Evolutionary conservation across 352 stramenopile genomes (phyloP).

Genomic region (Salisapilia sapeloensis): DNA sequence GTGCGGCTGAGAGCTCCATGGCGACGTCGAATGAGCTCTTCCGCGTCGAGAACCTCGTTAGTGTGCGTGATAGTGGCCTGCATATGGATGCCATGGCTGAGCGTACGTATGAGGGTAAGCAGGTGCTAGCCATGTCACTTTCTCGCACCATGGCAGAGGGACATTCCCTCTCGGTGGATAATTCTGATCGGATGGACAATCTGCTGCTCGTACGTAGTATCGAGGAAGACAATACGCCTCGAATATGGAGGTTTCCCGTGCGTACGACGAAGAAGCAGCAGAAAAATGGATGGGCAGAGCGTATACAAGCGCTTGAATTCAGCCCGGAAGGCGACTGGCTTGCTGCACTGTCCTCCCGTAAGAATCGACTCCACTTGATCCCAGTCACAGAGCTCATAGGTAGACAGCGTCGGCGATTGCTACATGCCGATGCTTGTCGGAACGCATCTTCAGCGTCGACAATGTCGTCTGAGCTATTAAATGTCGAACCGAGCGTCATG

Average conservation of each 20-base stretch:
- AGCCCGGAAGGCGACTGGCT: slow-evolving; percentile 78
- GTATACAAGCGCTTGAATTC: slow-evolving; percentile 55
- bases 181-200: slow-evolving; percentile 7
- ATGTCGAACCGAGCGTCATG: slow-evolving; percentile 49
- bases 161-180: background rate
- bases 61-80: background rate
- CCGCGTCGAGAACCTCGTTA: slow-evolving; percentile 4
- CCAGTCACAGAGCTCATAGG: slow-evolving; percentile 45
- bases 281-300: slow-evolving; percentile 17
- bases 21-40: background rate
- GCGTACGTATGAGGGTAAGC: slow-evolving; percentile 51
- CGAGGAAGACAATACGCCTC: slow-evolving; percentile 49
- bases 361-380: slow-evolving; percentile 64
- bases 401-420: slow-evolving; percentile 27
- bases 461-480: slow-evolving; percentile 54
- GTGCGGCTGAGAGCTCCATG: background rate
- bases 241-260: slow-evolving; percentile 55
- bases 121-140: slow-evolving; percentile 50
- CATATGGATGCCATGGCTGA: slow-evolving; percentile 45
- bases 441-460: too few relatives aligned
- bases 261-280: slow-evolving; percentile 48
- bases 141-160: slow-evolving; percentile 3
- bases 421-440: slow-evolving; percentile 27
- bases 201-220: slow-evolving; percentile 53
- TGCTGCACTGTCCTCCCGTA: slow-evolving; percentile 44